Conservation (phyloP, 495 filamentous ascomycete genomes). For the Parathielavia appendiculata region DNA sequence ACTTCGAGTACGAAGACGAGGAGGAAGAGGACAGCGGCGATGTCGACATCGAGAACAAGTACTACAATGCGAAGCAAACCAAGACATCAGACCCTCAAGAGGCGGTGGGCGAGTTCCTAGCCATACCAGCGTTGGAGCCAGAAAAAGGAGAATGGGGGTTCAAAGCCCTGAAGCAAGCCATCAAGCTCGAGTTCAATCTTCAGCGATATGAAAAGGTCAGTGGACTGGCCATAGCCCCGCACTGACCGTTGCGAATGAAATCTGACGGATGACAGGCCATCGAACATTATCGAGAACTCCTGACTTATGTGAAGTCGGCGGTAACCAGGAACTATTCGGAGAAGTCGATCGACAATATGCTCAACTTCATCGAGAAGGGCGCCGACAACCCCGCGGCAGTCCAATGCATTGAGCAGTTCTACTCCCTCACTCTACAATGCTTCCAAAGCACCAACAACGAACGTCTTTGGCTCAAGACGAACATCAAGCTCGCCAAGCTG, state of each 20-base stretch:
- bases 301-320: conserved; percentile 95
- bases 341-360: conserved; percentile 99
- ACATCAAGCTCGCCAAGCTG: conserved; percentile 89
- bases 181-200: conserved; percentile 92
- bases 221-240: not conserved
- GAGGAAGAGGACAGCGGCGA: conserved; percentile 84
- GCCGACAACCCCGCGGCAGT: conserved; percentile 71
- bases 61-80: conserved; percentile 98
- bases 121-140: conserved; percentile 70
- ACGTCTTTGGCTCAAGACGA: conserved; percentile 95
- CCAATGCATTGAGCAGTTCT: conserved; percentile 92
- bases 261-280: conserved; percentile 58
- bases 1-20: conserved; percentile 92
- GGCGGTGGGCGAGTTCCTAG: conserved; percentile 86
- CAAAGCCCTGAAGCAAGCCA: conserved; percentile 95
- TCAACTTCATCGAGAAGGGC: conserved; percentile 94
- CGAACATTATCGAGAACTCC: conserved; percentile 90
- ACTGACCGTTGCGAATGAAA: not conserved
- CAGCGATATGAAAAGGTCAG: conserved; percentile 74
- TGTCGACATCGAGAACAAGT: conserved; percentile 97
- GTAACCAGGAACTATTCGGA: conserved; percentile 98
- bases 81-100: conserved; percentile 82
- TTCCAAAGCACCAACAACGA: conserved; percentile 99
- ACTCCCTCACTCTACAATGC: conserved; percentile 83
- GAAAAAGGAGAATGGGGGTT: conserved; percentile 99